Evolutionary conservation across 2,329 filamentous ascomycete species (phyloP).

Genomic region (Catunica adiposa): DNA sequence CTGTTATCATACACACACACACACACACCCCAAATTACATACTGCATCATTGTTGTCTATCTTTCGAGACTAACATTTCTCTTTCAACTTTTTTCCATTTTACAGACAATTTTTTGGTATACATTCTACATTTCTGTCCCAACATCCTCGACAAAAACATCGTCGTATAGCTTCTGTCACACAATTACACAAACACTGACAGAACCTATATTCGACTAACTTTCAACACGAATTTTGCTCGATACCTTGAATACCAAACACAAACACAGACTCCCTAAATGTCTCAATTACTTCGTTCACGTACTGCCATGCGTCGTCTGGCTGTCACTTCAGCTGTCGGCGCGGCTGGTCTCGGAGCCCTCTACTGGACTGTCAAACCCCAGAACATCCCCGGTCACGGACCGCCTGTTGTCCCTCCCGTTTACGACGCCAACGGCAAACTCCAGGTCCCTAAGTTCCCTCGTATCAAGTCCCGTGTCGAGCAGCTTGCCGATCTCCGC

Average conservation of each 20-base stretch:
- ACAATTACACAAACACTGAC: background rate
- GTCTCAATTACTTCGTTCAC: slow-evolving; percentile 12
- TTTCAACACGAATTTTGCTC: too few species aligned
- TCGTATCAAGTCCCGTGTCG: slow-evolving; percentile 41
- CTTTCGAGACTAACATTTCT: too few species aligned
- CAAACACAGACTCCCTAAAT: background rate
- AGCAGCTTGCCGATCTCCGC: slow-evolving; percentile 47
- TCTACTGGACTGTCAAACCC: slow-evolving; percentile 45
- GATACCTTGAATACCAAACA: background rate
- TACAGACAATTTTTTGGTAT: too few species aligned
- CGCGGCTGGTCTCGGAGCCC: slow-evolving; percentile 27
- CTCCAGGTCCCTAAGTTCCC: slow-evolving; percentile 53
- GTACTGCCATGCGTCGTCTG: slow-evolving; percentile 25
- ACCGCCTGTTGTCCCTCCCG: slow-evolving; percentile 51
- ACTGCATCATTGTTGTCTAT: too few species aligned
- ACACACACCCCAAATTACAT: too few species aligned
- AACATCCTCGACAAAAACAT: too few species aligned
- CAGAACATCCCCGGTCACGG: slow-evolving; percentile 56
- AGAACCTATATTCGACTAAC: too few species aligned
- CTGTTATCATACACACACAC: too few species aligned
- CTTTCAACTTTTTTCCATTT: too few species aligned
- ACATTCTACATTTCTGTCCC: too few species aligned
- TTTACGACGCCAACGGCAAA: slow-evolving; percentile 49
- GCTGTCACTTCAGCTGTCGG: slow-evolving; percentile 27
- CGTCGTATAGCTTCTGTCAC: too few species aligned